Percentiles rank a stretch among this genome's conserved stretches.
These are phyloP conservation scores for Boletus subluridellus DNA, from an alignment of 1,284 basidiomycete species.

Conservation along the genomic window DNA sequence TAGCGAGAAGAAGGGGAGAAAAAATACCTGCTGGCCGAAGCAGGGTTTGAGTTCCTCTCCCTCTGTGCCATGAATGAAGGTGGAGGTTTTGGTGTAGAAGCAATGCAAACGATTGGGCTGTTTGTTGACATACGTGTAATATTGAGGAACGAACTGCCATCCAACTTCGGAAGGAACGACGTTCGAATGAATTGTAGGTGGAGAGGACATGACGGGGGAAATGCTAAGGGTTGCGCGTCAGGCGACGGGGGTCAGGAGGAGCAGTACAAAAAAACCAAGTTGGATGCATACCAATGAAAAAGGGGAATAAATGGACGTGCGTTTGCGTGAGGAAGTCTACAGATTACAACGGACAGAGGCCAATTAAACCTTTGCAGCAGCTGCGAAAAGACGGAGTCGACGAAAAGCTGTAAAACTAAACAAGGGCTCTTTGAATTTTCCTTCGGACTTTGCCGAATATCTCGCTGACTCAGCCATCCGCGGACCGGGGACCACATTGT, in stretches of 20 bases:
- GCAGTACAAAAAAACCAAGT: not conserved
- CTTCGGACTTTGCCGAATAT: slow-evolving; percentile 30
- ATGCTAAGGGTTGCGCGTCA: slow-evolving; percentile 25
- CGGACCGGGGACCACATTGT: not conserved
- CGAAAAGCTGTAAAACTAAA: slow-evolving; percentile 17
- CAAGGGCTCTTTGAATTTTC: slow-evolving; percentile 26
- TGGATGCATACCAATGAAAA: slow-evolving; percentile 26
- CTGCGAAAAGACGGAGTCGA: slow-evolving; percentile 25
- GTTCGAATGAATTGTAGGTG: slow-evolving; percentile 44
- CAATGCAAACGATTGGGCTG: slow-evolving; percentile 94
- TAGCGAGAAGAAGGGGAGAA: not conserved
- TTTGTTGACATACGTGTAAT: slow-evolving; percentile 98
- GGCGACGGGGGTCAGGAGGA: slow-evolving; percentile 8
- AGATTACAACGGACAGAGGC: slow-evolving; percentile 35
- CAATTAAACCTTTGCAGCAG: slow-evolving; percentile 31
- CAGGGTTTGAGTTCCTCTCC: slow-evolving; percentile 87
- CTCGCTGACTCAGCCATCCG: slow-evolving; percentile 29
- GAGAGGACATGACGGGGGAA: slow-evolving; percentile 30
- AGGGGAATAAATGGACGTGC: slow-evolving; percentile 35
- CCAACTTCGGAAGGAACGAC: slow-evolving; percentile 86
- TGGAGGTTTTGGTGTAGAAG: slow-evolving; percentile 98
- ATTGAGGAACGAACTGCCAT: slow-evolving; percentile 96
- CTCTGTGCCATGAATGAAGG: slow-evolving; percentile 94
- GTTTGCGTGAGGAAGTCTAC: slow-evolving; percentile 36
- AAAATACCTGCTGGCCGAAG: slow-evolving; percentile 83